Conservation (phyloP, 176 grass and related monocot genomes). For the Triticum urartu region DNA sequence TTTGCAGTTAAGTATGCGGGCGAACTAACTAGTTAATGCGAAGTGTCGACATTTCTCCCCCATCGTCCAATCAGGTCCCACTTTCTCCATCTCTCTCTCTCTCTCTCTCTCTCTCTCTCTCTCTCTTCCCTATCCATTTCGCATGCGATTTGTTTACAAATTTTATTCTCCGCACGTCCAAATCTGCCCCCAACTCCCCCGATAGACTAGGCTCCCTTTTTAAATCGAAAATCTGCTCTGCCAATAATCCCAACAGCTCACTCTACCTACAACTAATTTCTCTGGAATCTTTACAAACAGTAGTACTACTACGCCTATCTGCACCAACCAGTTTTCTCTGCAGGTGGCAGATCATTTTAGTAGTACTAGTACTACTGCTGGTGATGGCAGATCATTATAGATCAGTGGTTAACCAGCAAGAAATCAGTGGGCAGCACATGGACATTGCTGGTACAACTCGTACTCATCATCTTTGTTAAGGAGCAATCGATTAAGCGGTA, state of each 20-base stretch:
- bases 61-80: slow-evolving; percentile 1
- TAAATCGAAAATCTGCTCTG: not conserved
- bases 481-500: slow-evolving; percentile 13
- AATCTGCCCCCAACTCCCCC: slow-evolving; percentile 12
- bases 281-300: not conserved
- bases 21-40: slow-evolving; percentile 33
- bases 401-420: not conserved
- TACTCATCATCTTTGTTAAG: slow-evolving; percentile 3
- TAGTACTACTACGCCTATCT: too few species aligned
- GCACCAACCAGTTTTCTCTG: not conserved
- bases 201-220: not conserved
- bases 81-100: not conserved
- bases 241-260: slow-evolving; percentile 10
- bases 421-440: not conserved
- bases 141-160: not conserved
- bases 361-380: not conserved
- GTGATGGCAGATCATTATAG: not conserved
- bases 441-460: not conserved
- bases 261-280: not conserved
- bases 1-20: not conserved
- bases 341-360: not conserved
- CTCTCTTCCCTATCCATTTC: slow-evolving; percentile 7
- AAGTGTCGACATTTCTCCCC: slow-evolving; percentile 41
- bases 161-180: slow-evolving; percentile 13
- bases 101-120: not conserved